Conservation (phyloP, 805 yeast species). For the Ogataea glucozyma region DNA sequence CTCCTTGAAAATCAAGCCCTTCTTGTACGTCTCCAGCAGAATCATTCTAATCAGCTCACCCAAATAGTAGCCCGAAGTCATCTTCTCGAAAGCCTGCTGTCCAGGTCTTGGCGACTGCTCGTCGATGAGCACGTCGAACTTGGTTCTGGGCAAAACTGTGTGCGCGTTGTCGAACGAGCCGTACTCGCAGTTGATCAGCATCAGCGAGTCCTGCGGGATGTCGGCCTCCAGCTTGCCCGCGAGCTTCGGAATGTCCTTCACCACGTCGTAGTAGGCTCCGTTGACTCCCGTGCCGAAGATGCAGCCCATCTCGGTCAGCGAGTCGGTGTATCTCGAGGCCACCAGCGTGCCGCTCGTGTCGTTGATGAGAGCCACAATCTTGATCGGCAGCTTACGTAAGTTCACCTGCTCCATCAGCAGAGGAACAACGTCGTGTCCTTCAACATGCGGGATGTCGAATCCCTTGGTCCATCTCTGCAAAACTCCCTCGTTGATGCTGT, state of each 20-base stretch:
- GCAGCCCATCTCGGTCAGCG: constrained; percentile 90
- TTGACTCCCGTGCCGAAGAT: constrained; percentile 98
- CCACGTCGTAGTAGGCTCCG: constrained; percentile 91
- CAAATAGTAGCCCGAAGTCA: constrained; percentile 95
- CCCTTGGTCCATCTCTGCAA: constrained; percentile 99
- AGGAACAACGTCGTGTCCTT: constrained; percentile 93
- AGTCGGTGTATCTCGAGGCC: constrained; percentile 92
- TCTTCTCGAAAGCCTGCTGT: constrained; percentile 95
- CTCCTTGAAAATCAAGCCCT: constrained; percentile 65
- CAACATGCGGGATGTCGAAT: constrained; percentile 91
- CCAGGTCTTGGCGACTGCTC: constrained; percentile 94
- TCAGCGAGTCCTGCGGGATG: constrained; percentile 64
- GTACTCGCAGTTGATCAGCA: constrained; percentile 99
- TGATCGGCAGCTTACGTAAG: constrained; percentile 71
- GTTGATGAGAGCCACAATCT: constrained; percentile 90
- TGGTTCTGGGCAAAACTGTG: constrained; percentile 82
- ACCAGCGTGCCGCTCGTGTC: constrained; percentile 97
- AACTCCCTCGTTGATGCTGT: constrained; percentile 79
- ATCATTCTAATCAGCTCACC: constrained; percentile 90
- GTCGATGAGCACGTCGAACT: constrained; percentile 81
- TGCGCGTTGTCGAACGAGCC: constrained; percentile 98
- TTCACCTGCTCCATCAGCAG: constrained; percentile 78
- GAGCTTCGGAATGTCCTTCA: constrained; percentile 77
- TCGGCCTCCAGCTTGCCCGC: constrained; percentile 71
- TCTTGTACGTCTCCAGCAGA: constrained; percentile 68